phyloP scores from a whole-genome alignment of 73 alveolate species.

The Paramecium biaurelia region DNA sequence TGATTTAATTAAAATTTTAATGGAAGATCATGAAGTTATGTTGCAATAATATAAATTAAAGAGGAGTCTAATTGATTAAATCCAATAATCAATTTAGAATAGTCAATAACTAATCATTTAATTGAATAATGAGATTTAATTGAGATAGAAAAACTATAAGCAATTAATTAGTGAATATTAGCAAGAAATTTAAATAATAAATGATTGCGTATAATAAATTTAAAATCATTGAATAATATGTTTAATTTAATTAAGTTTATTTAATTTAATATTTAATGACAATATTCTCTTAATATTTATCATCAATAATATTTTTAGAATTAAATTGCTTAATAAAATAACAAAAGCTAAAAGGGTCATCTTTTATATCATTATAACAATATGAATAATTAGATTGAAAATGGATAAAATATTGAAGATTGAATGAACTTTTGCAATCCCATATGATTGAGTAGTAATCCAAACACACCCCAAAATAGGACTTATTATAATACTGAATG shows the following conservation, averaged over 20 bases:
- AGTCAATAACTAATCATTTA: background rate
- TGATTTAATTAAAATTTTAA: background rate
- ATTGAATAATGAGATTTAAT: background rate
- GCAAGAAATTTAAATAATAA: slow-evolving; percentile 30
- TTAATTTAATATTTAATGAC: slow-evolving; percentile 19
- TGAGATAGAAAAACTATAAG: background rate
- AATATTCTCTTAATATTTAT: background rate
- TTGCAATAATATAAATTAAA: background rate
- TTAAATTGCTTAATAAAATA: background rate
- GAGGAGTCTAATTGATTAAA: background rate
- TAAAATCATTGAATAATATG: slow-evolving; percentile 33
- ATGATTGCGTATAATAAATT: slow-evolving; percentile 26
- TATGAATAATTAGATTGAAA: background rate
- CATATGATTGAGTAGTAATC: slow-evolving; percentile 31
- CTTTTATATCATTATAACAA: background rate
- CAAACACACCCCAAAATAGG: slow-evolving; percentile 6
- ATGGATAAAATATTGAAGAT: background rate
- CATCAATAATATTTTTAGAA: background rate
- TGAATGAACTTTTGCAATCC: slow-evolving; percentile 21
- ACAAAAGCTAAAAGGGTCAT: background rate
- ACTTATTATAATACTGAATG: background rate
- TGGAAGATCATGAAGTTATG: slow-evolving; percentile 3
- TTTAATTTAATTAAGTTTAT: background rate
- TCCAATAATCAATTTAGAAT: background rate
- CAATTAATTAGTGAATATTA: background rate